Base-by-base conservation (phyloP, 2,329 filamentous ascomycete species). In the Fusarium brachygibbosum region DNA sequence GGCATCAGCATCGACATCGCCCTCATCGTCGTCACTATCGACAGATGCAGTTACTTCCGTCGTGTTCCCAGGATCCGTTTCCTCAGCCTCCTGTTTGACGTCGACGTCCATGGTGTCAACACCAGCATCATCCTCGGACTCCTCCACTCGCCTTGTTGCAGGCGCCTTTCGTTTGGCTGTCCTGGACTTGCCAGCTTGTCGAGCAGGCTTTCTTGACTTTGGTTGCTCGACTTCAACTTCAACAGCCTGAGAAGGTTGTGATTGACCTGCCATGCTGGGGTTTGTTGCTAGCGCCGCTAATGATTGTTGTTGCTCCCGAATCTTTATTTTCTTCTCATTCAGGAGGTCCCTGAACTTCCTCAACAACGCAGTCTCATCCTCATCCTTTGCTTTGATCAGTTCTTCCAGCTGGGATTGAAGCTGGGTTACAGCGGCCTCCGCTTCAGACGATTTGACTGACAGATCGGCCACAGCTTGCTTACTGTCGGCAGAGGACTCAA, bases 251-350 rank as follows among this genome's bases (percentile, higher is more conserved):
- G 77, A 78, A 37, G 54, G 58, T 45, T 72, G 71, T n/a, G 70
- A 76, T 52, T 64, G 75, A 63, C 63, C 72, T 66, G 59, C 77
- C 66, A 41, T 77, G 76, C 66, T 76, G 34, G 44, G 57, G 56
- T 83, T 80, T 35, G 83, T 76, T 54, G 85, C 83, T 5, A 82
- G 82, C 3, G 80, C 70, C 5, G 81, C 77, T 25, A 93, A 79
- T 21, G 91, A 79, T 38, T 86, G 85, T 72, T 91, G 89, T 78
- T 93, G 91, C 72, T 93, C 87, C 42, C 92, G 82, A 50, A 94
- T 94, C 79, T 92, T 94, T 53, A 90, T 82, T 78, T 94, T 94
- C 81, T 95, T 95, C 76, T 91, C 88, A 71, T 94, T 94, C 2
- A 94, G 81, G 3, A 95, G 81, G 57, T 87, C 83, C 56, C 87